Conservation (phyloP, 345 rosid species). For the Melaleuca alternifolia region DNA sequence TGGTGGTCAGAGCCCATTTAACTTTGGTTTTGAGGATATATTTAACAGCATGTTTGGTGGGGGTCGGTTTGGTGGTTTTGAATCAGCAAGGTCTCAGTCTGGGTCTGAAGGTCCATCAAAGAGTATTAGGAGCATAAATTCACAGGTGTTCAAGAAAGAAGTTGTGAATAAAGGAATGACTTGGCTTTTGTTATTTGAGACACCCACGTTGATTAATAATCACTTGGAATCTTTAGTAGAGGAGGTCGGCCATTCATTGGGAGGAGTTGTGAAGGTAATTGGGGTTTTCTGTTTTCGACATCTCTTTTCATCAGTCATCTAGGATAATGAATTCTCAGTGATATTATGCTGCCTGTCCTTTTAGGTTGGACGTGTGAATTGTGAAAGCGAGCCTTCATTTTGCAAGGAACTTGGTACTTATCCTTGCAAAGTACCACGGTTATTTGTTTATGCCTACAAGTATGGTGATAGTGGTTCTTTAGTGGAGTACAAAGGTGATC, state of each 20-base stretch:
- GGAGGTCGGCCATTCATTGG: constrained; percentile 53
- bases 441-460: constrained; percentile 59
- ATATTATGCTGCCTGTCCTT: neutral
- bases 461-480: constrained; percentile 42
- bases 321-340: neutral
- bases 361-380: constrained; percentile 73
- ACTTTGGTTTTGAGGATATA: constrained; percentile 55
- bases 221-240: constrained; percentile 44
- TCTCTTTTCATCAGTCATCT: neutral
- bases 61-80: constrained; percentile 41
- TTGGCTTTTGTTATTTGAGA: constrained; percentile 69
- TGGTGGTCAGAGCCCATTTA: constrained; percentile 41
- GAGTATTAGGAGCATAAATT: constrained; percentile 33
- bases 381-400: constrained; percentile 59
- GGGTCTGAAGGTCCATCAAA: constrained; percentile 29
- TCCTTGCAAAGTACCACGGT: constrained; percentile 45
- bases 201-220: constrained; percentile 35
- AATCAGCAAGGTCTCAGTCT: constrained; percentile 40
- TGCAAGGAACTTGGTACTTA: constrained; percentile 56
- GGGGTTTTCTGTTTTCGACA: neutral
- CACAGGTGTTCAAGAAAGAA: constrained; percentile 55
- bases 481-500: constrained; percentile 64
- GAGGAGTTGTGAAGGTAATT: constrained; percentile 78
- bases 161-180: constrained; percentile 67
- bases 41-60: constrained; percentile 55